Evolutionary conservation across 1,284 basidiomycete species (phyloP).

Genomic region (Phenoliferia sp.): DNA sequence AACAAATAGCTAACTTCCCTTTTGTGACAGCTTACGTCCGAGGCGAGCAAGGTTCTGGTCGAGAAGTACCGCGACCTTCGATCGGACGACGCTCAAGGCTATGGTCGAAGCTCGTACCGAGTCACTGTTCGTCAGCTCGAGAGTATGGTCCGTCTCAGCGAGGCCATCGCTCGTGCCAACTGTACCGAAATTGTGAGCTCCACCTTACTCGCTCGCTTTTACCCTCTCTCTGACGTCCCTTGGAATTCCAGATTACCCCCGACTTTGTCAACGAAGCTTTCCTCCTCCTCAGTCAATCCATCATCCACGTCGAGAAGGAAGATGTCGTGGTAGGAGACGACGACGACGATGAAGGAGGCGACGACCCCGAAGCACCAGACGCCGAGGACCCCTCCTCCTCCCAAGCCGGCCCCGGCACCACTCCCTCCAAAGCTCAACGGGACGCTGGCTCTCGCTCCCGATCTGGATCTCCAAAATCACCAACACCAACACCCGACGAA

Average conservation of each 20-base stretch:
- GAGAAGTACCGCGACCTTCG: constrained; percentile 91
- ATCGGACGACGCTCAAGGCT: constrained; percentile 84
- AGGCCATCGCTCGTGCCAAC: constrained; percentile 95
- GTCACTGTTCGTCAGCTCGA: constrained; percentile 95
- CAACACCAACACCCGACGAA: constrained; percentile 35
- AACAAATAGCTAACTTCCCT: neutral
- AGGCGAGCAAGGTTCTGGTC: constrained; percentile 86
- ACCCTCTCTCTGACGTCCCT: constrained; percentile 20
- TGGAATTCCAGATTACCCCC: constrained; percentile 66
- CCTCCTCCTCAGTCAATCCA: constrained; percentile 87
- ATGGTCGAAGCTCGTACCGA: constrained; percentile 85
- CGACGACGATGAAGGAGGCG: constrained; percentile 44
- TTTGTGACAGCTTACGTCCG: constrained; percentile 70
- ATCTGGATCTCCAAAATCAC: constrained; percentile 26
- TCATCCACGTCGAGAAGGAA: constrained; percentile 99
- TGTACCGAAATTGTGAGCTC: constrained; percentile 72
- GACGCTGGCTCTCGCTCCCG: neutral
- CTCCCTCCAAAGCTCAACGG: constrained; percentile 27
- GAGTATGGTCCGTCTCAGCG: constrained; percentile 93
- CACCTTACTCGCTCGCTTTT: neutral
- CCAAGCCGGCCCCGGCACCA: constrained; percentile 38
- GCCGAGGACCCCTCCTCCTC: constrained; percentile 42
- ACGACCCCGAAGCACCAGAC: constrained; percentile 45
- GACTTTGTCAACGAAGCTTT: constrained; percentile 94
- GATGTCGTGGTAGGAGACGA: constrained; percentile 97